Base-by-base conservation (phyloP, 176 grass and related monocot genomes). In the Pontederia crassipes region DNA sequence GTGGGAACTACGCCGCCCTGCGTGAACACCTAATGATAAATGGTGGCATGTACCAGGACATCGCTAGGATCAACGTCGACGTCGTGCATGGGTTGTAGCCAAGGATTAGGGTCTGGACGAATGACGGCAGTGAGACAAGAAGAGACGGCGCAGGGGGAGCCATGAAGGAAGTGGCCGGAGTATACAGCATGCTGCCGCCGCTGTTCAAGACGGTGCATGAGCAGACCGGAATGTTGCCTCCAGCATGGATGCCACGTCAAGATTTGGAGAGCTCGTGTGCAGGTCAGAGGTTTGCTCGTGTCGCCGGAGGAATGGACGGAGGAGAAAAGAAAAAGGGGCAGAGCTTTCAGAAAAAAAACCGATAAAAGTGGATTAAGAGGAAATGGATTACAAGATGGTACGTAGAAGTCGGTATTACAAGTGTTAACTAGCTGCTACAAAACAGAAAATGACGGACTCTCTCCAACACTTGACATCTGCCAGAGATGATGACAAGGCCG, bases 161-260 rank as follows among this genome's bases (percentile, higher is more conserved):
- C 9, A 86, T 95, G 83, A 81, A 84, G 75, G 80, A 89, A 54
- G 56, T 95, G 12, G 86, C 86, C 0, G 80, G 90, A 29, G 63
- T 90, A 28, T 95, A 95, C 13, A 74, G 52, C 32, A 87, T 89
- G 90, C 58, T 89, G 3, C 86, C 86, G n/a, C 86, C 86, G 9
- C 53, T 95, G 49, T 65, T 95, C 8, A 64, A 82, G 14, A 95
- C 83, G 2, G 83, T 95, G 45, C 66, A 89, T 17, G 90, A 89
- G 73, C 86, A 95, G 72, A 89, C 90, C 0, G 86, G 90, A 6
- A 95, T 95, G 86, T 11, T 72, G 53, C 90, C 90, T 0, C 90
- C 90, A 0, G 65, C 80, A 8, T 95, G 90, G 90, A 72, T 95
- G 86, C n/a, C n/a, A n/a, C n/a, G 20, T 24, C 20, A 24, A 24